A percentile compares a stretch with the other conserved stretches of the same genome.
Evolutionary conservation across 176 grass and related monocot genomes (phyloP).

Genomic region (Coix lacrymajobi): DNA sequence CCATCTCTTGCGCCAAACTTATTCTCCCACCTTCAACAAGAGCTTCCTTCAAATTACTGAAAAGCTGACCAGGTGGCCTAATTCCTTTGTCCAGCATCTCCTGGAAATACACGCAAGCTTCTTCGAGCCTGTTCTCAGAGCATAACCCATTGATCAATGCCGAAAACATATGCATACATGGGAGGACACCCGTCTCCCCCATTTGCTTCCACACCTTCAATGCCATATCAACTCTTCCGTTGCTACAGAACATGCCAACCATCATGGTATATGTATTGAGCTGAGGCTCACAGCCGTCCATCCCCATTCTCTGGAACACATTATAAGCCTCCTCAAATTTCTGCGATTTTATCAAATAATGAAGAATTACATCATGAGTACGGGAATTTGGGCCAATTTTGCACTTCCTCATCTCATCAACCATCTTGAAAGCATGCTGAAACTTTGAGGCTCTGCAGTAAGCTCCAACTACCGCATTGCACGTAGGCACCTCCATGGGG

Average conservation of each 20-base stretch:
- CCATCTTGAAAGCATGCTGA: conserved; percentile 58
- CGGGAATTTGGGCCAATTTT: conserved; percentile 54
- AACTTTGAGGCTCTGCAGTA: conserved; percentile 57
- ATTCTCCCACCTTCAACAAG: conserved; percentile 53
- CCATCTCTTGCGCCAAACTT: conserved; percentile 5
- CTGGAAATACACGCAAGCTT: conserved; percentile 67
- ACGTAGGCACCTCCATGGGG: conserved; percentile 53
- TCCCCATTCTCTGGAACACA: conserved; percentile 49
- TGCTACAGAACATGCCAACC: conserved; percentile 59
- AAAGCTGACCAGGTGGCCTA: conserved; percentile 58
- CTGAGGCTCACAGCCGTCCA: conserved; percentile 46
- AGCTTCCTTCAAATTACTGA: conserved; percentile 61
- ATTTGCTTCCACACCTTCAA: conserved; percentile 71
- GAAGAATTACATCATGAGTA: conserved; percentile 60
- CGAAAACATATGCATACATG: conserved; percentile 73
- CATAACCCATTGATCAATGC: conserved; percentile 61
- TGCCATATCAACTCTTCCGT: conserved; percentile 69
- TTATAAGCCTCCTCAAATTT: conserved; percentile 48
- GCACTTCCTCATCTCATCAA: conserved; percentile 58
- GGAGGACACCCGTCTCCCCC: conserved; percentile 56
- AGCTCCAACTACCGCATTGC: conserved; percentile 66
- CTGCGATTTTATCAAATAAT: conserved; percentile 51
- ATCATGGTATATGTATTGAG: conserved; percentile 74
- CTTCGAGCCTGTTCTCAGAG: conserved; percentile 64
- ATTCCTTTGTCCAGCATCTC: conserved; percentile 77